Base-by-base conservation (phyloP, 2,329 filamentous ascomycete species). In the Talaromyces sp. region DNA sequence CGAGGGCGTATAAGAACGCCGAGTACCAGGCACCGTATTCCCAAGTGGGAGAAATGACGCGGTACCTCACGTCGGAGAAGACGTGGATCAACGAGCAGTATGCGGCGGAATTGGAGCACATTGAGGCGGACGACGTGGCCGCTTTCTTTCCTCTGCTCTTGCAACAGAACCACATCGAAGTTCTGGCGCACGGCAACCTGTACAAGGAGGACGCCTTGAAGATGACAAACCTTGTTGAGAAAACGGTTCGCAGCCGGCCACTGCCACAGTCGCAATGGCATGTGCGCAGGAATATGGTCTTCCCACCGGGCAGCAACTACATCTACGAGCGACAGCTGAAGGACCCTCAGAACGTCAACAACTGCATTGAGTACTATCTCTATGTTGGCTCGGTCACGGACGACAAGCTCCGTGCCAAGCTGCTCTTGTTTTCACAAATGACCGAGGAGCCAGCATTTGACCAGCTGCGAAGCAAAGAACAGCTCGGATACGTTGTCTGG, bases 401-500 rank as follows among this genome's bases (percentile, higher is more conserved):
- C 70, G 84, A 87, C n/a, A 72, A 76, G 5, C 76, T 90, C 12
- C 86, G 92, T 18, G 90, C 93, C 14, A 92, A 90, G 75, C 83
- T 91, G 0, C 81, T 96, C 50, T 82, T 99, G 5, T 83, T 97
- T 50, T 89, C 91, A 30, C 95, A 98, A 76, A 90, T 99, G 78
- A 88, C 92, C 0, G 90, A 96, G 61, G 95, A 99, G 78, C 93
- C 93, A 4, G 90, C 90, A 8, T 99, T 98, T 72, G 92, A 99
- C 76, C 92, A 96, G 74, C 83, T 99, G 7, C 87, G 95, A 56
- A 98, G 95, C 51, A 97, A 98, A 76, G 94, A 99, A 75, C 94
- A 99, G 77, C 88, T 99, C 6, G 95, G 95, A 12, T 99, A 99
- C 69, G 91, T 99, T 59, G 94, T 99, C 0, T 96, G 94, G 76